Base-by-base conservation (phyloP, 2,329 filamentous ascomycete species). In the Fusarium coicis region DNA sequence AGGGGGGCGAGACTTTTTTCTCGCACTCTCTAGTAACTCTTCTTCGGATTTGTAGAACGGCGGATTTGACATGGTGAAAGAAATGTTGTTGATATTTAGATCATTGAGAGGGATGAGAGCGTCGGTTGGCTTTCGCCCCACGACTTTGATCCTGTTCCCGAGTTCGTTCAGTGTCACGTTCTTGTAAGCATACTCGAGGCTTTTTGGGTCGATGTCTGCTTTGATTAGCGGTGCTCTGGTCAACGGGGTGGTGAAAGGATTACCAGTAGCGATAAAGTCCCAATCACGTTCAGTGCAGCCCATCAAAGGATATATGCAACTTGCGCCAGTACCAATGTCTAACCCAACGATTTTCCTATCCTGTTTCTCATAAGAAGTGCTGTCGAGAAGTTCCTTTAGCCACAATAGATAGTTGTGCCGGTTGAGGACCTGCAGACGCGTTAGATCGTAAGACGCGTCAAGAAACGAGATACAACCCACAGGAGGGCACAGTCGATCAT, bases 51-150 rank as follows among this genome's bases (percentile, higher is more conserved):
- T 82, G 84, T 98, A 98, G 83, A 99, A 99, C 0, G 96, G 96
- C 0, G 96, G 96, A 75, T 99, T 99, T 72, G 93, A 96, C 91
- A 98, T 97, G 66, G 90, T 91, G 80, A 98, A 98, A 79, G 96
- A 92, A 47, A 97, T 85, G 7, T 70, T 78, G 12, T 83, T 79
- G 9, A 88, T 79, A 28, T 80, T 81, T 2, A 91, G 78, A 1
- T 85, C 85, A 43, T 90, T 84, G 0, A 94, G 79, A 0, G 93
- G 91, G 10, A 98, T 86, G 4, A 98, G 83, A 0, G 84, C 76
- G 40, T 87, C 88, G 1, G 83, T 79, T 0, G 84, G 74, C 0
- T 83, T 80, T 3, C 90, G 90, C 44, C 87, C 80, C 1, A 94
- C 76, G 1, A 97, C 79, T 7, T 82, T 89, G 64, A 97, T 92